Conservation (phyloP, 2,329 filamentous ascomycete genomes). For the Stylonectria norvegica region DNA sequence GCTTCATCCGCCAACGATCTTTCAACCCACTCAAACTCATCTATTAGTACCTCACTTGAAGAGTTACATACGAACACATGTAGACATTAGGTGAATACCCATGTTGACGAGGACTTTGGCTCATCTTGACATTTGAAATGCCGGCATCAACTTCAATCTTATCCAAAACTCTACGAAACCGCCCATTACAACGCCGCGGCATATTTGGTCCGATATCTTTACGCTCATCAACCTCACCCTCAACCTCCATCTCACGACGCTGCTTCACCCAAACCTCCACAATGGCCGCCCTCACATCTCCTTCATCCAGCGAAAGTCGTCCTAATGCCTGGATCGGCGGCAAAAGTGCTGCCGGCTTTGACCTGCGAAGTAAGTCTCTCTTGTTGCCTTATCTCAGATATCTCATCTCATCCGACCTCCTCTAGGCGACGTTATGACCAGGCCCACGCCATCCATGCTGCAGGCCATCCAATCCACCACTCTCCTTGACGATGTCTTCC, state of each 20-base stretch:
- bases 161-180: too few relatives aligned
- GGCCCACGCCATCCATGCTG: constrained; percentile 78
- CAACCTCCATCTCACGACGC: not conserved
- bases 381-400: not conserved
- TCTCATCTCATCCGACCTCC: not conserved
- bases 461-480: constrained; percentile 70
- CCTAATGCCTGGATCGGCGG: constrained; percentile 37
- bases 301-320: constrained; percentile 5
- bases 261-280: constrained; percentile 13
- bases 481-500: constrained; percentile 79
- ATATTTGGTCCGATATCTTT: not conserved
- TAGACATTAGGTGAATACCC: too few relatives aligned
- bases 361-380: constrained; percentile 37
- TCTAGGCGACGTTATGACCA: constrained; percentile 58
- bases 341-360: constrained; percentile 37
- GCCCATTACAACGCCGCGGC: too few relatives aligned
- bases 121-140: too few relatives aligned
- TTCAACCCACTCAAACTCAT: too few relatives aligned
- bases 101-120: too few relatives aligned
- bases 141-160: too few relatives aligned
- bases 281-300: constrained; percentile 10
- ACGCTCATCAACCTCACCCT: not conserved
- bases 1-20: too few relatives aligned
- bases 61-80: too few relatives aligned
- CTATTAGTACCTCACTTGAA: too few relatives aligned